Percentiles rank a stretch among this genome's conserved stretches.
phyloP scores from a whole-genome alignment of 1,284 basidiomycete species.

The Ustilago bromivora region DNA sequence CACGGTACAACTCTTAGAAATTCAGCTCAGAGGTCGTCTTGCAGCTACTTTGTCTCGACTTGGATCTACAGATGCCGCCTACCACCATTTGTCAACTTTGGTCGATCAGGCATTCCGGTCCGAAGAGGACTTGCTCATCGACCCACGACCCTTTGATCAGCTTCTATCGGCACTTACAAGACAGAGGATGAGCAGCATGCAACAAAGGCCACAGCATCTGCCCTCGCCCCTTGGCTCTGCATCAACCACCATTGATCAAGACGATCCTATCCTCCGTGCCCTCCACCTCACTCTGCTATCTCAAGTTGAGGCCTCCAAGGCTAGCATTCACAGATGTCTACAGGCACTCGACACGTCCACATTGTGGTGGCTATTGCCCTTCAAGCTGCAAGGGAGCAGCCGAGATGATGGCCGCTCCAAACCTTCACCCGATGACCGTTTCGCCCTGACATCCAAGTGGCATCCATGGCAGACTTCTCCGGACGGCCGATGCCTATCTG shows the following conservation, averaged over 20 bases:
- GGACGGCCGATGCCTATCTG: constrained; percentile 12
- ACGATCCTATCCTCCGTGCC: constrained; percentile 32
- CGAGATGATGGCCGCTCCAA: neutral
- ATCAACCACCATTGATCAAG: constrained; percentile 5
- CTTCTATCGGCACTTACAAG: constrained; percentile 36
- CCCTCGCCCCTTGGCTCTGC: constrained; percentile 37
- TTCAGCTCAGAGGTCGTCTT: constrained; percentile 28
- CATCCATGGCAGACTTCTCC: constrained; percentile 42
- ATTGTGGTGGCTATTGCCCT: constrained; percentile 43
- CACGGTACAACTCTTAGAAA: constrained; percentile 10
- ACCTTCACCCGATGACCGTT: constrained; percentile 19
- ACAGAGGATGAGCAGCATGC: neutral
- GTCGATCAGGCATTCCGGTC: constrained; percentile 6
- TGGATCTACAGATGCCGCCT: constrained; percentile 25
- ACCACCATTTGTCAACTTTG: constrained; percentile 6
- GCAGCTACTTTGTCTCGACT: constrained; percentile 30
- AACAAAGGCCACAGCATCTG: constrained; percentile 4
- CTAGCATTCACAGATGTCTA: constrained; percentile 32
- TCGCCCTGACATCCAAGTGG: constrained; percentile 26
- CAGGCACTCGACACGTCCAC: constrained; percentile 34
- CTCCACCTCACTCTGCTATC: constrained; percentile 30
- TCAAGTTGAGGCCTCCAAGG: constrained; percentile 27
- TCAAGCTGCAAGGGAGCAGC: constrained; percentile 23
- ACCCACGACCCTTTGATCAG: constrained; percentile 45
- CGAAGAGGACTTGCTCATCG: constrained; percentile 6